Conservation (phyloP, 2,329 filamentous ascomycete species). For the Penicillium sp. region DNA sequence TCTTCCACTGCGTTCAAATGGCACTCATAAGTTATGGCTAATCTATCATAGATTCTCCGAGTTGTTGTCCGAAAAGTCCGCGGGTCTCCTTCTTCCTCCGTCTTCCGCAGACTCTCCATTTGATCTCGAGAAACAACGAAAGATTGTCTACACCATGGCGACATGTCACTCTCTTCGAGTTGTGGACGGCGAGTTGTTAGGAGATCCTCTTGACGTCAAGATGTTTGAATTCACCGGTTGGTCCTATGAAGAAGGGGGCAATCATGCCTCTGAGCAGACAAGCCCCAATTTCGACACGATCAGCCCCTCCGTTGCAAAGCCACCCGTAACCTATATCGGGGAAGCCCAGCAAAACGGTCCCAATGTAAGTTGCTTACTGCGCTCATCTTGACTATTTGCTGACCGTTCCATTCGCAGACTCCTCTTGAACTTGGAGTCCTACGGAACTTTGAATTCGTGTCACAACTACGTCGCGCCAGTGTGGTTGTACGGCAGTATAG, state of each 20-base stretch:
- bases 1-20: background rate
- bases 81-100: slow-evolving; percentile 54
- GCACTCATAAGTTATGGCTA: background rate
- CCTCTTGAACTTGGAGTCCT: slow-evolving; percentile 85
- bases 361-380: slow-evolving; percentile 18
- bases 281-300: slow-evolving; percentile 74
- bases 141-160: slow-evolving; percentile 89
- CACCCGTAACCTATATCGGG: slow-evolving; percentile 60
- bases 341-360: slow-evolving; percentile 32
- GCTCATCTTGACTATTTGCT: background rate
- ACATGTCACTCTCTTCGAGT: slow-evolving; percentile 90
- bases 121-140: slow-evolving; percentile 62
- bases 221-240: slow-evolving; percentile 98
- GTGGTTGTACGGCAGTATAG: slow-evolving; percentile 89
- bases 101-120: slow-evolving; percentile 56
- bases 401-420: slow-evolving; percentile 15
- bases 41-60: slow-evolving; percentile 64
- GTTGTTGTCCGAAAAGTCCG: slow-evolving; percentile 62
- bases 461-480: slow-evolving; percentile 85
- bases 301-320: slow-evolving; percentile 78
- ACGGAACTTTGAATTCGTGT: slow-evolving; percentile 91
- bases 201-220: slow-evolving; percentile 91
- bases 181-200: slow-evolving; percentile 84
- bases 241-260: slow-evolving; percentile 81
- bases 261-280: slow-evolving; percentile 61